These are phyloP conservation scores for Trichoderma gamsii DNA, from an alignment of 495 filamentous ascomycete species.

Conservation along the genomic window DNA sequence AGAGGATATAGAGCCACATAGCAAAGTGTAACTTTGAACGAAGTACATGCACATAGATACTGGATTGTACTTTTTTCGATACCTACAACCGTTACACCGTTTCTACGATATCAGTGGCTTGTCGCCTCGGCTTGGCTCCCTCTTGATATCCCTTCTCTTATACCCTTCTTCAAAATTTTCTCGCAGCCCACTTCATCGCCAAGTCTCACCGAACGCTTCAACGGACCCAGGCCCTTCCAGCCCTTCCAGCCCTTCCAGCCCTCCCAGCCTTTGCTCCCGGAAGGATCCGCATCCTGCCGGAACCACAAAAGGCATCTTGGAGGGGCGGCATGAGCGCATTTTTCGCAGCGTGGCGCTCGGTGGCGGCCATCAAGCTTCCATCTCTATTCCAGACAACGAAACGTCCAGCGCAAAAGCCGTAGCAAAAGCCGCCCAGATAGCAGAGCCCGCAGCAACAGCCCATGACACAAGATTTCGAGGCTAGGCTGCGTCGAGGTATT, in stretches of 20 bases:
- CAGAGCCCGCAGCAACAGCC: not conserved
- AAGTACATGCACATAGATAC: not conserved
- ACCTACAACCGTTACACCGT: too few relatives aligned
- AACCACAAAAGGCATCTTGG: not conserved
- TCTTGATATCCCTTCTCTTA: not conserved
- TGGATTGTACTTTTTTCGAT: not conserved
- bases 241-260: not conserved
- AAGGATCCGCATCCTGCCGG: not conserved
- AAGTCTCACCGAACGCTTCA: not conserved
- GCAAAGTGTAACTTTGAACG: too few relatives aligned
- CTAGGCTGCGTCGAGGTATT: not conserved
- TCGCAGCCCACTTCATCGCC: not conserved
- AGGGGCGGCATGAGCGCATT: conserved; percentile 1
- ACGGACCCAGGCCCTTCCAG: not conserved
- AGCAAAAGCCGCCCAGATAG: not conserved
- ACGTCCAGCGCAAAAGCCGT: not conserved
- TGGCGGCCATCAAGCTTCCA: not conserved
- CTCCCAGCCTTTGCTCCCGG: not conserved
- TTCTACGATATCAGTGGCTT: not conserved
- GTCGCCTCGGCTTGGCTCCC: not conserved
- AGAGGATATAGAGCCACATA: too few relatives aligned
- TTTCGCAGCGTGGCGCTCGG: not conserved
- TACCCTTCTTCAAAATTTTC: not conserved
- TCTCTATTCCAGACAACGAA: conserved; percentile 2
- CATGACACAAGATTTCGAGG: not conserved